Evolutionary conservation across 2,329 filamentous ascomycete genomes (phyloP).

Genomic region (Trichoderma endophyticum): DNA sequence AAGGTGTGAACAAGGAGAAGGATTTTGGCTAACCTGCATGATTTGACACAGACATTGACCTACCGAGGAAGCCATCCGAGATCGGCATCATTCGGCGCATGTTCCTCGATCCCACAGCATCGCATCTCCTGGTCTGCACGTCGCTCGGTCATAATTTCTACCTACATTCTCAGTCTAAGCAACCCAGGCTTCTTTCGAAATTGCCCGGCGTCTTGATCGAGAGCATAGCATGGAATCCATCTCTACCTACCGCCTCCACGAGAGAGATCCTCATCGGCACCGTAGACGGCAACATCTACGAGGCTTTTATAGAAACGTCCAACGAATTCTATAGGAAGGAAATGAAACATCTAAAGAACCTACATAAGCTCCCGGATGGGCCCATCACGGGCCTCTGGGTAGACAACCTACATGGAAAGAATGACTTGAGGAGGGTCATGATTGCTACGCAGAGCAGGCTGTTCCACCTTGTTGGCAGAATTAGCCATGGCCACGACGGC

Average conservation of each 20-base stretch:
- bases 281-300: conserved; percentile 92
- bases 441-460: conserved; percentile 75
- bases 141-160: conserved; percentile 95
- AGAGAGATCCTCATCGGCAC: conserved; percentile 90
- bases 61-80: conserved; percentile 89
- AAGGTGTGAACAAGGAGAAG: background rate
- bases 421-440: conserved; percentile 73
- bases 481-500: conserved; percentile 72
- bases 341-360: conserved; percentile 82
- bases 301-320: conserved; percentile 89
- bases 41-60: conserved; percentile 75
- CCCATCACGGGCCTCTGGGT: conserved; percentile 84
- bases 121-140: conserved; percentile 88
- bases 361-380: conserved; percentile 80
- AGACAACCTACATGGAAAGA: conserved; percentile 64
- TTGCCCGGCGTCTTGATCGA: conserved; percentile 86
- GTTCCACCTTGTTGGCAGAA: conserved; percentile 76
- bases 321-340: conserved; percentile 94
- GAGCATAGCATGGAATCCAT: conserved; percentile 91
- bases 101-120: conserved; percentile 96
- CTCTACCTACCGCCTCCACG: conserved; percentile 86
- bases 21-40: conserved; percentile 5
- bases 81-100: conserved; percentile 90
- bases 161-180: conserved; percentile 89
- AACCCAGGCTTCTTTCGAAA: conserved; percentile 76